Evolutionary conservation across 768 basidiomycete genomes (phyloP).

Genomic region (Macrolepiota dolichaula): DNA sequence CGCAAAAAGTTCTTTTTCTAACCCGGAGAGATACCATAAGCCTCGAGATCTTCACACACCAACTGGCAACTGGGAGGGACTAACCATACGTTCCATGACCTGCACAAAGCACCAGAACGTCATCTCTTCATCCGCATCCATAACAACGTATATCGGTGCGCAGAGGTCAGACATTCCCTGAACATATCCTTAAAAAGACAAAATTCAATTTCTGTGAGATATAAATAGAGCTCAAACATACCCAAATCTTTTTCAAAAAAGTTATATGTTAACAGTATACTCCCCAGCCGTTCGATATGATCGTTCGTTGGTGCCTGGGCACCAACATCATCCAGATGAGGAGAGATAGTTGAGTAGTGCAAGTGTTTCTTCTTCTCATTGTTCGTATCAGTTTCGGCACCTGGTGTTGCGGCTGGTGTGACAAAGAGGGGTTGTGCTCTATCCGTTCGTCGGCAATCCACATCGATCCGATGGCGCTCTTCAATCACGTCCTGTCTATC

Average conservation of each 20-base stretch:
- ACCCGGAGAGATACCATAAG: background rate
- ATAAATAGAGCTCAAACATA: conserved; percentile 32
- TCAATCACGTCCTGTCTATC: conserved; percentile 79
- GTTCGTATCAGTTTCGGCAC: conserved; percentile 29
- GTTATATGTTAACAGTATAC: conserved; percentile 87
- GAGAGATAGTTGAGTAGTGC: conserved; percentile 72
- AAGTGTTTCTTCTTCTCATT: conserved; percentile 55
- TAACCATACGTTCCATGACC: conserved; percentile 93
- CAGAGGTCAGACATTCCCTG: conserved; percentile 99
- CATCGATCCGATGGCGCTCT: conserved; percentile 93
- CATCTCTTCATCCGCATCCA: conserved; percentile 83
- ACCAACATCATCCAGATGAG: conserved; percentile 68
- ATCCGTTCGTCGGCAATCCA: conserved; percentile 96
- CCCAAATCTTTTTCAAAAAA: conserved; percentile 87
- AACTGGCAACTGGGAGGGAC: conserved; percentile 23
- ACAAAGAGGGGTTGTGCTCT: conserved; percentile 89
- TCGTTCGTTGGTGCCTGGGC: conserved; percentile 88
- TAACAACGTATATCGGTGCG: conserved; percentile 89
- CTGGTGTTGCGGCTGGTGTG: conserved; percentile 29
- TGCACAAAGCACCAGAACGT: conserved; percentile 97
- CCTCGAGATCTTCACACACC: conserved; percentile 6
- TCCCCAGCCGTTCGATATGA: conserved; percentile 85
- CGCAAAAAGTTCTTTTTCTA: conserved; percentile 94
- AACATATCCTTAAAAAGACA: conserved; percentile 68
- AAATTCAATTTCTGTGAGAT: conserved; percentile 2